A percentile compares a stretch with the other conserved stretches of the same genome.
These are phyloP conservation scores for Somion occarium DNA, from an alignment of 1,284 basidiomycete genomes.

Conservation along the genomic window DNA sequence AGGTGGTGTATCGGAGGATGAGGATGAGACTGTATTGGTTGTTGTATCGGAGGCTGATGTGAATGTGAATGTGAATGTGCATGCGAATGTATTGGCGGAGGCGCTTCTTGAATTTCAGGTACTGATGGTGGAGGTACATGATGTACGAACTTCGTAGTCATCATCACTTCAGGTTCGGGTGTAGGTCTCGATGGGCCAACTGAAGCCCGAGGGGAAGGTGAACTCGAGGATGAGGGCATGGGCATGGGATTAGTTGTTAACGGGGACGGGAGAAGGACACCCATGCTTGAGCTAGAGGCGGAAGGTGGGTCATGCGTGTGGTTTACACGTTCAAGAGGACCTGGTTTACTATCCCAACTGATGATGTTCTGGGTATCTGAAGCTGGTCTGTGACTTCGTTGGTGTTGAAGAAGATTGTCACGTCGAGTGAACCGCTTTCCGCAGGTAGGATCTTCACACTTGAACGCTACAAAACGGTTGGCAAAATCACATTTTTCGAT, in stretches of 20 bases:
- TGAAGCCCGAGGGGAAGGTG: background rate
- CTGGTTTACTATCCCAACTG: conserved; percentile 1
- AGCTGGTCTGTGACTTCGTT: conserved; percentile 4
- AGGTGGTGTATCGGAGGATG: background rate
- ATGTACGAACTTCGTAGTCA: background rate
- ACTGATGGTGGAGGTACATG: background rate
- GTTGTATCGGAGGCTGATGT: background rate
- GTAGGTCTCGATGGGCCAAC: background rate
- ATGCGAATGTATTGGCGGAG: background rate
- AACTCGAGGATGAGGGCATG: background rate
- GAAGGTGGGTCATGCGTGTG: background rate
- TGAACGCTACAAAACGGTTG: conserved; percentile 15
- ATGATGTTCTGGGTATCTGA: background rate
- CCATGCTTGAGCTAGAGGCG: conserved; percentile 12
- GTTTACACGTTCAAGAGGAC: conserved; percentile 13
- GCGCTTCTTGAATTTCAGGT: background rate
- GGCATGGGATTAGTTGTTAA: conserved; percentile 8
- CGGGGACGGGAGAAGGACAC: conserved; percentile 14
- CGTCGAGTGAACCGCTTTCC: conserved; percentile 23
- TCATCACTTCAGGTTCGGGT: background rate
- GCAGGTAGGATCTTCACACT: conserved; percentile 18
- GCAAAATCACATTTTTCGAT: no score
- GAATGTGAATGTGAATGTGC: background rate
- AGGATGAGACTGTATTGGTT: background rate
- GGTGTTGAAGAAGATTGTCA: conserved; percentile 25